Conservation (phyloP, 1,284 basidiomycete species). For the Taiwanofungus camphoratus region DNA sequence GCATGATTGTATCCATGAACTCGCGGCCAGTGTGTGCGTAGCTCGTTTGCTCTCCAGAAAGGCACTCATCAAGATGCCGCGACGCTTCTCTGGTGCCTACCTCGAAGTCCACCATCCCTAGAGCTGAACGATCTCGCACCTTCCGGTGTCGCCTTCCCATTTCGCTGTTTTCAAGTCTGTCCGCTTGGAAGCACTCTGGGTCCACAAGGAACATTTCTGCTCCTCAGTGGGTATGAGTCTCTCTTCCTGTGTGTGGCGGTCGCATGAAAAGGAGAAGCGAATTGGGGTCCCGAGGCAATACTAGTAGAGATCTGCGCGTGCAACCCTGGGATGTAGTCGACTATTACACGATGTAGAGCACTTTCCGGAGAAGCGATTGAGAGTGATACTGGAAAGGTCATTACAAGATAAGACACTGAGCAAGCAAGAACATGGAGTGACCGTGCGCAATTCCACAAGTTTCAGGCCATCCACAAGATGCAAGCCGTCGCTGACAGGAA, state of each 20-base stretch:
- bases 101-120: slow-evolving; percentile 18
- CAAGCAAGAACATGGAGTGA: slow-evolving; percentile 3
- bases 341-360: slow-evolving; percentile 19
- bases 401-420: slow-evolving; percentile 24
- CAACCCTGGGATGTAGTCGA: slow-evolving; percentile 12
- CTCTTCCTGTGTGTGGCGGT: slow-evolving; percentile 29
- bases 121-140: slow-evolving; percentile 32
- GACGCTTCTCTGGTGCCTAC: slow-evolving; percentile 42
- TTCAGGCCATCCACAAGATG: slow-evolving; percentile 12
- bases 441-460: slow-evolving; percentile 14
- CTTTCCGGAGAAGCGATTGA: slow-evolving; percentile 45
- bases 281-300: slow-evolving; percentile 41
- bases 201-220: too few species aligned
- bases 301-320: slow-evolving; percentile 40
- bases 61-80: slow-evolving; percentile 28
- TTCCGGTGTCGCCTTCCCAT: slow-evolving; percentile 41
- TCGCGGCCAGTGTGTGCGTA: slow-evolving; percentile 25
- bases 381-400: slow-evolving; percentile 29
- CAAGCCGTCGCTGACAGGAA: background rate
- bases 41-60: slow-evolving; percentile 26
- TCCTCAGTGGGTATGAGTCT: background rate
- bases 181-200: slow-evolving; percentile 8
- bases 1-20: slow-evolving; percentile 11
- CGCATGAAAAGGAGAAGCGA: slow-evolving; percentile 12
- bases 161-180: slow-evolving; percentile 11